These are phyloP conservation scores for Mycena metata DNA, from an alignment of 768 basidiomycete genomes.

Conservation along the genomic window DNA sequence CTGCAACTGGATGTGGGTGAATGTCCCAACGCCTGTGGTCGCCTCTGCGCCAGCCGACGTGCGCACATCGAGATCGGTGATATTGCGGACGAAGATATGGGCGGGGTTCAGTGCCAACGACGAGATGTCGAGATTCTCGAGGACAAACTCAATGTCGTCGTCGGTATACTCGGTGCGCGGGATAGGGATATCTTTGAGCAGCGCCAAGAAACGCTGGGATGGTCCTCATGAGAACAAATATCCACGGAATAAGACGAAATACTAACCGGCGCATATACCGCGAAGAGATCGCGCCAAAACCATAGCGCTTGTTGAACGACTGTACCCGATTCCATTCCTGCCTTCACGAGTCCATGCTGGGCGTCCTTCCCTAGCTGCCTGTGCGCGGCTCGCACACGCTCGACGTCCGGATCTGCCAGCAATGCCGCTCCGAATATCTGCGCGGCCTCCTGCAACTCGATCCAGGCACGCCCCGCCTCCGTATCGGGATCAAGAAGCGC, in stretches of 20 bases:
- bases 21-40: conserved; percentile 68
- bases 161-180: conserved; percentile 85
- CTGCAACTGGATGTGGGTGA: conserved; percentile 75
- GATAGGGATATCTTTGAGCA: conserved; percentile 75
- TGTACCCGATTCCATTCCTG: conserved; percentile 52
- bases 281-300: conserved; percentile 88
- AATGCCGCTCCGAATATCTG: conserved; percentile 60
- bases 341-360: conserved; percentile 56
- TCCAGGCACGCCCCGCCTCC: conserved; percentile 63
- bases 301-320: conserved; percentile 70
- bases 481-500: conserved; percentile 60
- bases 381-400: conserved; percentile 62
- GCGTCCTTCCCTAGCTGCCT: conserved; percentile 61
- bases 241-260: background rate
- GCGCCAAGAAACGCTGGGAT: conserved; percentile 53
- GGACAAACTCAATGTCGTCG: conserved; percentile 75
- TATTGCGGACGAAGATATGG: conserved; percentile 79
- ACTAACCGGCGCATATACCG: conserved; percentile 74
- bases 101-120: conserved; percentile 77
- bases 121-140: conserved; percentile 81
- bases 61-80: conserved; percentile 66
- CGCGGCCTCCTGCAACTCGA: conserved; percentile 60
- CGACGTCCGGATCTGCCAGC: conserved; percentile 63
- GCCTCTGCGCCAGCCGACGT: conserved; percentile 46
- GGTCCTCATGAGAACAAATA: background rate